These are phyloP conservation scores for Chaetomium sp. DNA, from an alignment of 2,329 filamentous ascomycete genomes.

Conservation along the genomic window DNA sequence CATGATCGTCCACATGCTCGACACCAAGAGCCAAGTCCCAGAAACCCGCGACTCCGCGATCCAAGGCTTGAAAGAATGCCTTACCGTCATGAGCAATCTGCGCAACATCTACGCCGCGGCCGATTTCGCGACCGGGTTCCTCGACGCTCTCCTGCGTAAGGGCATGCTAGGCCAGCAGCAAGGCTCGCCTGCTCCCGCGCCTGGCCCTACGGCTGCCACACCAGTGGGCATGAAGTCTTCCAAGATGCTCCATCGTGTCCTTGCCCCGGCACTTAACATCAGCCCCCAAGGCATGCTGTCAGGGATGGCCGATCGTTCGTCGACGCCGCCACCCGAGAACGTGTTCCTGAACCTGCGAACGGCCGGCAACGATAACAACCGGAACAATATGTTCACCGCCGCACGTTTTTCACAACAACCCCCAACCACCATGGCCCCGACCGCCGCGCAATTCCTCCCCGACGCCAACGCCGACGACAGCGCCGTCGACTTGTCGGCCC, in stretches of 20 bases:
- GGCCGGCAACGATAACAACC: constrained; percentile 5
- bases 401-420: not conserved
- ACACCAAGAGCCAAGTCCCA: constrained; percentile 76
- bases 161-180: constrained; percentile 23
- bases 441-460: constrained; percentile 12
- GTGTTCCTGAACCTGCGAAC: constrained; percentile 28
- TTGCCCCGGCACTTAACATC: constrained; percentile 12
- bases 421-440: constrained; percentile 12
- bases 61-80: constrained; percentile 85
- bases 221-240: not conserved
- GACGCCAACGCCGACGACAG: not conserved
- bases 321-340: constrained; percentile 48
- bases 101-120: constrained; percentile 87
- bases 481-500: constrained; percentile 27
- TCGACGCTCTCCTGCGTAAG: constrained; percentile 81
- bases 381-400: not conserved
- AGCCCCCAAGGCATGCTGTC: not conserved
- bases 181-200: not conserved
- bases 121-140: constrained; percentile 91
- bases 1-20: constrained; percentile 86
- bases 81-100: constrained; percentile 82
- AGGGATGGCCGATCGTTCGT: constrained; percentile 20
- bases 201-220: constrained; percentile 9
- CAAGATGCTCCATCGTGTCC: constrained; percentile 14
- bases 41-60: constrained; percentile 65